Evolutionary conservation across 305 asterid species (phyloP), one percentile per base, ranked within the genome.

Genomic region (Euphrasia arctica): DNA sequence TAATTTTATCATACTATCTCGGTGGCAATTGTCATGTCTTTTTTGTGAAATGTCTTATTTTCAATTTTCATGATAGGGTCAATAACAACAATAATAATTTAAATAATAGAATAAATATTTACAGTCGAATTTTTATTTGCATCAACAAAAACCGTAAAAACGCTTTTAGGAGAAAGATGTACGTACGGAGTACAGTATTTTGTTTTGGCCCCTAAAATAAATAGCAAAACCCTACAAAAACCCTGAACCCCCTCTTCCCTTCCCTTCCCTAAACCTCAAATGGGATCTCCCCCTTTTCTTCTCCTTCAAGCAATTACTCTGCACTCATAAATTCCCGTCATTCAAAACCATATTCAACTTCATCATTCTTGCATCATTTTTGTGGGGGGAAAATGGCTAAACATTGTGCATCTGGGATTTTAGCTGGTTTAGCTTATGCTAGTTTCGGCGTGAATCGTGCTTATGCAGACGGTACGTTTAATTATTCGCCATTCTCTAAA

Each of bases 361-460:
- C 25, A 22, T 47, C 66, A 25, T 6, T 25, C 43, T 29, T 42
- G 50, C 2, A 13, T 4, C 13, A 36, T 50, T 54, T 41, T 4
- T 34, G 41, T 8, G 43, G 43, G 9, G 12, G 4, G 28, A 58
- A 47, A 70, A 85, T 82, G 91, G 80, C 81, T 2, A 85, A 81
- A 70, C 71, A 57, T 47, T 80, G 71, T 68, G 87, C 82, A 47
- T 75, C 89, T 11, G 95, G 92, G 79, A 58, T 86, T 66, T 56
- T 85, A 58, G 86, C 95, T 43, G 85, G 88, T 71, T 42, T 86
- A 29, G 83, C 86, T 10, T 78, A 89, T 60, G 87, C 86, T 2
- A 27, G 82, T 47, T 70, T 85, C 10, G 80, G 84, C 41, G 73
- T 63, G 7, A 80, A 82, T 52, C 75, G 66, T 64, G 82, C 79